Evolutionary conservation across 805 yeast genomes (phyloP).

Genomic region (Cyberlindnera sargentensis): DNA sequence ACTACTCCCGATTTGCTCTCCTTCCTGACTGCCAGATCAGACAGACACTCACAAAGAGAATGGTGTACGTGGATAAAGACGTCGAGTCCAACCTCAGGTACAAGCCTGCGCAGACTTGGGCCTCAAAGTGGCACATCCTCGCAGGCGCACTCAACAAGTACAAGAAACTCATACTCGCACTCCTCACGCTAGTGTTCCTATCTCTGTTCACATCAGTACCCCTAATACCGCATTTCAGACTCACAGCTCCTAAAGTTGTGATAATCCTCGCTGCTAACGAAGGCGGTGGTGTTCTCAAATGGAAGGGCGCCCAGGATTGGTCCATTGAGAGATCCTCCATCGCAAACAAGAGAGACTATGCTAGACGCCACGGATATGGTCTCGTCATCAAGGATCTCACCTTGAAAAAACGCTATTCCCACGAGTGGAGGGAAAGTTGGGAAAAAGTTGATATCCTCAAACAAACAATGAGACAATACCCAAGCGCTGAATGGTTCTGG

Average conservation of each 20-base stretch:
- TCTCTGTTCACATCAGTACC: constrained; percentile 23
- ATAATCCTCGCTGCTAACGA: constrained; percentile 32
- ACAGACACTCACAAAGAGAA: background rate
- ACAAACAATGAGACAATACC: constrained; percentile 27
- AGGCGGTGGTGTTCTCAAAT: constrained; percentile 34
- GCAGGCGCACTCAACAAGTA: constrained; percentile 7
- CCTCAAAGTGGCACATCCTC: background rate
- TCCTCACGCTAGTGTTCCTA: constrained; percentile 12
- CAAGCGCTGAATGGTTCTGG: constrained; percentile 33
- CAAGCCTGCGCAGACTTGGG: constrained; percentile 1
- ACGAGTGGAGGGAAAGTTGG: constrained; percentile 43
- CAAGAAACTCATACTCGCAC: constrained; percentile 11
- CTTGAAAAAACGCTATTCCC: constrained; percentile 39
- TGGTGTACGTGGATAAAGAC: constrained; percentile 24
- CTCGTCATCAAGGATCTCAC: constrained; percentile 39
- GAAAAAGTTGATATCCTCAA: constrained; percentile 33
- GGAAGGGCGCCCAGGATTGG: constrained; percentile 36
- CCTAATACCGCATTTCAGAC: constrained; percentile 21
- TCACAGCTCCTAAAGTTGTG: constrained; percentile 30
- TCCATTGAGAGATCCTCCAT: constrained; percentile 42
- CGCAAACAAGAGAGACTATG: constrained; percentile 40
- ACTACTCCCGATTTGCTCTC: too few relatives aligned
- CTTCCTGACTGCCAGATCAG: background rate
- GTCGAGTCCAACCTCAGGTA: constrained; percentile 22
- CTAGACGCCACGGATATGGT: constrained; percentile 42